Percentiles rank a stretch among this genome's conserved stretches.
Conservation (phyloP, 371 early-diverging fungal genomes). For the Blakeslea trispora region DNA sequence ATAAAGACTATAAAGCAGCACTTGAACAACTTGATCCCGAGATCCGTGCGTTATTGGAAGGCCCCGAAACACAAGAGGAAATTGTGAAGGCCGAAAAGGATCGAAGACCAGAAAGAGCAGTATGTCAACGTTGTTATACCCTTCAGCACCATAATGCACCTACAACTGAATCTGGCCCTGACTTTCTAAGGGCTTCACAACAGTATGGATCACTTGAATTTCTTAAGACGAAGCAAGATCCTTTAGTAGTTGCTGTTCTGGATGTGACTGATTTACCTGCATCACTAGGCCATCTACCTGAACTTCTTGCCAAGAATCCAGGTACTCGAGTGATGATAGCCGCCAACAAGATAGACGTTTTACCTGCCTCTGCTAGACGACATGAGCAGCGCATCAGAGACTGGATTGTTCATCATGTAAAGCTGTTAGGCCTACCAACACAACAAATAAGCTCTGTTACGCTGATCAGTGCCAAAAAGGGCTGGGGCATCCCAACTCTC, state of each 20-base stretch:
- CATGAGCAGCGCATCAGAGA: slow-evolving; percentile 57
- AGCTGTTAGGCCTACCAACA: slow-evolving; percentile 41
- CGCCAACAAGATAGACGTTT: slow-evolving; percentile 69
- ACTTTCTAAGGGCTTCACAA: slow-evolving; percentile 51
- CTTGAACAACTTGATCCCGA: slow-evolving; percentile 36
- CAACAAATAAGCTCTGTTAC: slow-evolving; percentile 46
- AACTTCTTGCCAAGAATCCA: slow-evolving; percentile 42
- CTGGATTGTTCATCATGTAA: slow-evolving; percentile 56
- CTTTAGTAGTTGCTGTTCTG: slow-evolving; percentile 59
- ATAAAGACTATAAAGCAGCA: slow-evolving; percentile 38
- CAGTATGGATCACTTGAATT: slow-evolving; percentile 59
- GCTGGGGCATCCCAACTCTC: slow-evolving; percentile 57
- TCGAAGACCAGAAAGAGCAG: slow-evolving; percentile 26
- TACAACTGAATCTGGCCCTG: slow-evolving; percentile 40
- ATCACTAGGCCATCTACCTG: slow-evolving; percentile 51
- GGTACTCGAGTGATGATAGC: slow-evolving; percentile 59
- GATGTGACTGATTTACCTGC: slow-evolving; percentile 70
- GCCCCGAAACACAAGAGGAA: slow-evolving; percentile 9
- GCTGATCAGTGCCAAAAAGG: slow-evolving; percentile 68
- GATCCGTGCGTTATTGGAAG: slow-evolving; percentile 32
- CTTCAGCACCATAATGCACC: slow-evolving; percentile 52
- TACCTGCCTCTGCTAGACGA: slow-evolving; percentile 51
- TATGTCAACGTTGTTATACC: slow-evolving; percentile 68
- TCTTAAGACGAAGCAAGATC: slow-evolving; percentile 53
- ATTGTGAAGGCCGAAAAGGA: slow-evolving; percentile 14